Conservation (phyloP, 768 basidiomycete species). For the Mycena alexandri region DNA sequence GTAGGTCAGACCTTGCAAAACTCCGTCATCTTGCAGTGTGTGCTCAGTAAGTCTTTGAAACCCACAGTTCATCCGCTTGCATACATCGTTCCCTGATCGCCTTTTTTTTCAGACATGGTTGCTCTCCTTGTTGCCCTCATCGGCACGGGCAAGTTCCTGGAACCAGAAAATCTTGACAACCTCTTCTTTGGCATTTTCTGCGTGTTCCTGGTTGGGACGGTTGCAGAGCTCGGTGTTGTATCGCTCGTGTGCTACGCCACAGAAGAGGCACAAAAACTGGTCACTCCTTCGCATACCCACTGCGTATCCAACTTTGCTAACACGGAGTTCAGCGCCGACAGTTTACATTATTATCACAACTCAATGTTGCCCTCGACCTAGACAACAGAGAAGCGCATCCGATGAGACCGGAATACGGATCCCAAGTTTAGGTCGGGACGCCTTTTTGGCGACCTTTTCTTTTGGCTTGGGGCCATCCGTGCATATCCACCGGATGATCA, state of each 20-base stretch:
- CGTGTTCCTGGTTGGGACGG: neutral
- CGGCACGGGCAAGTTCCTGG: neutral
- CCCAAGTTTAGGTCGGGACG: too few relatives aligned
- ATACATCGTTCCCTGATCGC: too few relatives aligned
- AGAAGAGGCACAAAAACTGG: constrained; percentile 4
- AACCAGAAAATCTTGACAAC: too few relatives aligned
- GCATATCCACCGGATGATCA: too few relatives aligned
- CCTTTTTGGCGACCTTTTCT: too few relatives aligned
- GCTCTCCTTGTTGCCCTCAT: neutral
- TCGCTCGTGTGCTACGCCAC: neutral
- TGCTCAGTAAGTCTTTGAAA: too few relatives aligned
- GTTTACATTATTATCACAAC: neutral
- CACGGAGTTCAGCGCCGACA: neutral
- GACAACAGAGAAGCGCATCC: neutral
- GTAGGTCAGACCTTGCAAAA: too few relatives aligned
- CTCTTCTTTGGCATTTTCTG: neutral
- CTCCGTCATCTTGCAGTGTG: too few relatives aligned
- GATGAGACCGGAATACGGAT: neutral
- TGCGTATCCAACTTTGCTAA: neutral
- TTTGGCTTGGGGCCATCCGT: too few relatives aligned
- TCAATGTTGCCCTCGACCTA: neutral
- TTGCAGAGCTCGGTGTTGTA: neutral
- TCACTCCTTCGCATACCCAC: constrained; percentile 1
- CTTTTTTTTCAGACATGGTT: too few relatives aligned
- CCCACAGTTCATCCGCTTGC: too few relatives aligned